These are phyloP conservation scores for Plantago lanceolata DNA, from an alignment of 305 asterid genomes.

Conservation along the genomic window DNA sequence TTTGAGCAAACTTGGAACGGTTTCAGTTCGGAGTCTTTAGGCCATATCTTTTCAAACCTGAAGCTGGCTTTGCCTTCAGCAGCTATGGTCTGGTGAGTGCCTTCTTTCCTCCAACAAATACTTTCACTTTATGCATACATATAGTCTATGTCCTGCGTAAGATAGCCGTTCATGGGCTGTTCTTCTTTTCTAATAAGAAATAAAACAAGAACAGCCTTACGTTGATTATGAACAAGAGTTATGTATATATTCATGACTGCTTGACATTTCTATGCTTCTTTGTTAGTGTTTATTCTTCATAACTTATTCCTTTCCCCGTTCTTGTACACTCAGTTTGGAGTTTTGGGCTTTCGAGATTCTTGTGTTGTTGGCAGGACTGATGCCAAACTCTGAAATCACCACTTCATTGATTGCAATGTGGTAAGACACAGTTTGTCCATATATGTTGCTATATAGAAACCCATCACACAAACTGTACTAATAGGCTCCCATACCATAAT, in stretches of 20 bases:
- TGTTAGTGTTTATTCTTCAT: background rate
- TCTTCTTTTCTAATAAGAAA: too few relatives aligned
- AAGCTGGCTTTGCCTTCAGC: constrained; percentile 50
- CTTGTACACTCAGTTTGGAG: constrained; percentile 12
- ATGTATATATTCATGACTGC: background rate
- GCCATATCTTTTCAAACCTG: constrained; percentile 23
- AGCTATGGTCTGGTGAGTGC: constrained; percentile 46
- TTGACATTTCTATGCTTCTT: background rate
- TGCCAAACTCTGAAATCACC: constrained; percentile 22
- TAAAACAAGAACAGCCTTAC: too few relatives aligned
- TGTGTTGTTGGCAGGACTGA: constrained; percentile 26
- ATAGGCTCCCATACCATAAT: background rate
- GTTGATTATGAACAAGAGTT: too few relatives aligned
- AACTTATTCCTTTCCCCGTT: background rate
- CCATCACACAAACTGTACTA: background rate
- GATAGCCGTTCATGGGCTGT: too few relatives aligned
- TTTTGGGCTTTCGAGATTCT: constrained; percentile 25
- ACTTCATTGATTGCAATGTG: constrained; percentile 22
- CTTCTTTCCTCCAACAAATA: background rate
- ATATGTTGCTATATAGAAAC: background rate
- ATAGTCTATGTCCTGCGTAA: too few relatives aligned
- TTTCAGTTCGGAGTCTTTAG: constrained; percentile 21
- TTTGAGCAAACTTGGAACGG: constrained; percentile 22
- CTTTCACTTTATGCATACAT: background rate
- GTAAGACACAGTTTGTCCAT: background rate